phyloP scores from a whole-genome alignment of 371 early-diverging fungal genomes.

The Zychaea mexicana region DNA sequence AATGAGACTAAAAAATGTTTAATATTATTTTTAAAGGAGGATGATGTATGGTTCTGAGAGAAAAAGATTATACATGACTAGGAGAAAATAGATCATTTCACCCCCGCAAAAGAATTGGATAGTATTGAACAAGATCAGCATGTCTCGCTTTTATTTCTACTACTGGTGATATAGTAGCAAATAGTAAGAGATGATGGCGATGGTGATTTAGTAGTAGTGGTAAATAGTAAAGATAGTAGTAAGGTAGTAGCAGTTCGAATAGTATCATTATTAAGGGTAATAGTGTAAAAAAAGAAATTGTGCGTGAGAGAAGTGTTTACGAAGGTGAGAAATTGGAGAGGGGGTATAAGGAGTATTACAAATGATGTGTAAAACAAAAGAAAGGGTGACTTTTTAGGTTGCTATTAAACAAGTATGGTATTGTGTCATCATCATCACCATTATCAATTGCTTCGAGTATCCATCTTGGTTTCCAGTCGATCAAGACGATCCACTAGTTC shows the following conservation, averaged over 20 bases:
- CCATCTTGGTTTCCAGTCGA: conserved; percentile 35
- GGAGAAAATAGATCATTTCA: no score
- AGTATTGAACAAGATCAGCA: no score
- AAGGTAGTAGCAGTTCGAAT: no score
- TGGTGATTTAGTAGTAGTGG: no score
- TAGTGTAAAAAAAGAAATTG: background rate
- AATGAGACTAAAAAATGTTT: no score
- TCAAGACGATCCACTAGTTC: conserved; percentile 39
- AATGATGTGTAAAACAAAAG: background rate
- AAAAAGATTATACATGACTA: background rate
- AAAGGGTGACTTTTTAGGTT: background rate
- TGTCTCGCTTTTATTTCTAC: no score
- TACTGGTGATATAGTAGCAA: no score
- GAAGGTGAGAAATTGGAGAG: background rate
- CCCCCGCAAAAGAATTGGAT: no score
- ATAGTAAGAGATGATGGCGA: no score
- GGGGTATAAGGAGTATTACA: conserved; percentile 6
- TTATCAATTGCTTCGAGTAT: conserved; percentile 7
- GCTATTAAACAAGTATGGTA: background rate
- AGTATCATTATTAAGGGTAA: background rate
- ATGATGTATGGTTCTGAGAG: background rate
- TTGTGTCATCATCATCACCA: background rate
- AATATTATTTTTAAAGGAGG: background rate
- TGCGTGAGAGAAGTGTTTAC: background rate
- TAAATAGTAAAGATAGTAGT: no score